phyloP scores from a whole-genome alignment of 2,329 filamentous ascomycete genomes.

The Aspergillus caelatus region DNA sequence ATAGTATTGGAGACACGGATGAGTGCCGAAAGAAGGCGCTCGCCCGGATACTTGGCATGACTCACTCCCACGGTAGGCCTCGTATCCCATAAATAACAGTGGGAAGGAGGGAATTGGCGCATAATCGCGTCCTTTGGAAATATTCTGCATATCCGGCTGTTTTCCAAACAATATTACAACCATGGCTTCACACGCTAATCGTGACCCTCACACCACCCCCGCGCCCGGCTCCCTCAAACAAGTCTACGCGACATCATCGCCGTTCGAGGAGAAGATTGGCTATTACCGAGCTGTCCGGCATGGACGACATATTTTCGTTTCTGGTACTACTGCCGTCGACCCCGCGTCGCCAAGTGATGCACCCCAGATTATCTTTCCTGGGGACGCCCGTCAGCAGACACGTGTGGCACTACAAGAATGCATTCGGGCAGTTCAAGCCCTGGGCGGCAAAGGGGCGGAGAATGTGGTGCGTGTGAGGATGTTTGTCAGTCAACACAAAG shows the following conservation, averaged over 20 bases:
- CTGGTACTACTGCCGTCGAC: slow-evolving; percentile 43
- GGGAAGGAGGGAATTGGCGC: neutral
- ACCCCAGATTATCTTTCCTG: slow-evolving; percentile 34
- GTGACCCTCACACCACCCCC: neutral
- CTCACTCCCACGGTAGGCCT: neutral
- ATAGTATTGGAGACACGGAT: neutral
- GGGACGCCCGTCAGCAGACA: slow-evolving; percentile 36
- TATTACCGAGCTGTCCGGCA: slow-evolving; percentile 44
- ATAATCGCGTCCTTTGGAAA: neutral
- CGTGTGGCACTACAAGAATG: slow-evolving; percentile 27
- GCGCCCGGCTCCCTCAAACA: slow-evolving; percentile 19
- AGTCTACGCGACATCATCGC: slow-evolving; percentile 38
- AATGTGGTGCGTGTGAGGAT: slow-evolving; percentile 39
- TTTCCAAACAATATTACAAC: neutral
- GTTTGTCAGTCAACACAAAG: slow-evolving; percentile 36
- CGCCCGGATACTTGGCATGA: slow-evolving; percentile 1
- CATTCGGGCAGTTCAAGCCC: slow-evolving; percentile 35
- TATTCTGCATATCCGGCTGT: neutral
- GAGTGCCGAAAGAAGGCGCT: no score
- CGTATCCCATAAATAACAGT: neutral
- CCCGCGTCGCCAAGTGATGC: slow-evolving; percentile 29
- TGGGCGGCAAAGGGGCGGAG: slow-evolving; percentile 35
- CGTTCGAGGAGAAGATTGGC: slow-evolving; percentile 39
- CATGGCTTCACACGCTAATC: neutral
- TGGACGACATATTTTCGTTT: slow-evolving; percentile 39